Conservation (phyloP, 2,329 filamentous ascomycete genomes). For the Coniosporium tulheliwenetii region DNA sequence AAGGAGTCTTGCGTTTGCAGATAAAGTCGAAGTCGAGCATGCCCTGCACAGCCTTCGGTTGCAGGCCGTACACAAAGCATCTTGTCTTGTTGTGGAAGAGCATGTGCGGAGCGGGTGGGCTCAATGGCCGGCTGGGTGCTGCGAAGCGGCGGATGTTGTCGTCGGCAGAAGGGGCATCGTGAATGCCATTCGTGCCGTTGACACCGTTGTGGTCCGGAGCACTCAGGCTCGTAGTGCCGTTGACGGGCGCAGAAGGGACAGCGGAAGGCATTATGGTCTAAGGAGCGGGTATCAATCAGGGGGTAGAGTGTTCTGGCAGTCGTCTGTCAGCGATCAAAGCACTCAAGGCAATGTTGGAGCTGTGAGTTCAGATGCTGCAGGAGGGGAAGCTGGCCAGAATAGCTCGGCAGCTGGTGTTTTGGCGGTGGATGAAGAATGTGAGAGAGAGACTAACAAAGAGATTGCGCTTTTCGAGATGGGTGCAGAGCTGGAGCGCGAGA, state of each 20-base stretch:
- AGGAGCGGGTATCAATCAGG: too few relatives aligned
- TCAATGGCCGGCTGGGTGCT: conserved; percentile 81
- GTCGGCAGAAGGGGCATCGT: conserved; percentile 54
- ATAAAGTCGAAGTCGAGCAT: conserved; percentile 99
- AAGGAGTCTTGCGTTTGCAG: conserved; percentile 94
- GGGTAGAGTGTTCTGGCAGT: too few relatives aligned
- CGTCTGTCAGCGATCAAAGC: too few relatives aligned
- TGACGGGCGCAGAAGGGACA: conserved; percentile 16
- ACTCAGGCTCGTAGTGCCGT: conserved; percentile 11
- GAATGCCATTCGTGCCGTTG: conserved; percentile 9
- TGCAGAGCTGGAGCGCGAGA: too few relatives aligned
- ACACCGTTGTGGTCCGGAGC: conserved; percentile 8
- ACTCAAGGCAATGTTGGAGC: too few relatives aligned
- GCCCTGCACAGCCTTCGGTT: conserved; percentile 56
- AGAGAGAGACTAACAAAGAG: not conserved
- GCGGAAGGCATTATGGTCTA: conserved; percentile 26
- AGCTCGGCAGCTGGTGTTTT: not conserved
- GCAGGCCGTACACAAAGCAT: conserved; percentile 99
- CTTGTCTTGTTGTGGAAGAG: conserved; percentile 99
- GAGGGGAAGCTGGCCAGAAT: too few relatives aligned
- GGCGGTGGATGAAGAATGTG: not conserved
- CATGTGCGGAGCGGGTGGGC: conserved; percentile 71
- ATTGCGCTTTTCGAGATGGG: not conserved
- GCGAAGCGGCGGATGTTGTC: conserved; percentile 97
- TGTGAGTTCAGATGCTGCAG: too few relatives aligned